Conservation (phyloP, 2,329 filamentous ascomycete species). For the Rutstroemia sp. region DNA sequence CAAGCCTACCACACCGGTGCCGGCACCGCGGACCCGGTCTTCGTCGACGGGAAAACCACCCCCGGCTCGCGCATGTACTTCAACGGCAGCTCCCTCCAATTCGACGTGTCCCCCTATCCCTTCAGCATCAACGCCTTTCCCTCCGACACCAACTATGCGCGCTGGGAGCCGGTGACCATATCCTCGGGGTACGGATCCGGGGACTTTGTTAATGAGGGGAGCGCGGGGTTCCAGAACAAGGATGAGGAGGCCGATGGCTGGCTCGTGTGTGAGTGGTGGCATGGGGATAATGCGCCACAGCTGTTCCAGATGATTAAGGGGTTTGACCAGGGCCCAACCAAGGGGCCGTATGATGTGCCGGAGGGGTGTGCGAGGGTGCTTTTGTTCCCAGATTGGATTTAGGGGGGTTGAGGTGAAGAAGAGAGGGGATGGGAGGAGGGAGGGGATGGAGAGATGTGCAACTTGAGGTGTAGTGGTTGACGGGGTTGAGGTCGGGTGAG, state of each 20-base stretch:
- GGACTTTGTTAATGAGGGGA: constrained; percentile 9
- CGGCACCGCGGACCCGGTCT: constrained; percentile 19
- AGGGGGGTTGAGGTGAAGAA: background rate
- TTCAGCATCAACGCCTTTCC: constrained; percentile 19
- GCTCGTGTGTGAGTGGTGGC: constrained; percentile 24
- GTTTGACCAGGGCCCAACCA: constrained; percentile 11
- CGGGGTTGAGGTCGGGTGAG: background rate
- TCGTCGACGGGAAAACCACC: constrained; percentile 3
- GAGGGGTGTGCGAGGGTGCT: constrained; percentile 16
- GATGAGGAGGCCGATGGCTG: constrained; percentile 18
- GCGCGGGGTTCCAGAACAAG: constrained; percentile 12
- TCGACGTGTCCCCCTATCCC: constrained; percentile 16
- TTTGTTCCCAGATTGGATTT: constrained; percentile 13
- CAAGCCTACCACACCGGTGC: constrained; percentile 22
- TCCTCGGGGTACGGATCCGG: constrained; percentile 12
- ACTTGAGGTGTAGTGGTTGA: too few relatives aligned
- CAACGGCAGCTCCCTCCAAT: constrained; percentile 20
- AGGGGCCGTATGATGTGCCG: constrained; percentile 8
- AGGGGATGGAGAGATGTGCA: too few relatives aligned
- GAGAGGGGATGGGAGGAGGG: background rate
- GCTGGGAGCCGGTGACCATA: constrained; percentile 17
- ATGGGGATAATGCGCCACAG: constrained; percentile 21
- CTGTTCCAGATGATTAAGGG: constrained; percentile 20
- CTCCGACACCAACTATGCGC: constrained; percentile 16
- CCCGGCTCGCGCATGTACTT: constrained; percentile 15